A percentile compares a stretch with the other conserved stretches of the same genome.
These are phyloP conservation scores for Sphaerulina musiva DNA, from an alignment of 2,329 filamentous ascomycete genomes.

Conservation along the genomic window DNA sequence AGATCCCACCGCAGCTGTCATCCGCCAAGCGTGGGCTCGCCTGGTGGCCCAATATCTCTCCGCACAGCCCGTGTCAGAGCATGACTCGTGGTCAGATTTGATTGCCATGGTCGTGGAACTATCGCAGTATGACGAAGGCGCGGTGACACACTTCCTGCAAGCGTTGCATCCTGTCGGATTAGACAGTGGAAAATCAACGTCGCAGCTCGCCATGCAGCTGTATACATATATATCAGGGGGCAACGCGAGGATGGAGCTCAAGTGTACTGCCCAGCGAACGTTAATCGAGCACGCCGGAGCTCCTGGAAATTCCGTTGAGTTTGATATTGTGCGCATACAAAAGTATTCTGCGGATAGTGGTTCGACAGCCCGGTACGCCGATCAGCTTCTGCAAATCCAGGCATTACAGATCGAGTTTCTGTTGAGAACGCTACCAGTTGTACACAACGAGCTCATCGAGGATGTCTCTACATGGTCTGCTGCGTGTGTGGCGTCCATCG, in stretches of 20 bases:
- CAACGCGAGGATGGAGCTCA: constrained; percentile 8
- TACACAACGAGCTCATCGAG: not conserved
- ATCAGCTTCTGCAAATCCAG: constrained; percentile 19
- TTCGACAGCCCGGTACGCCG: constrained; percentile 18
- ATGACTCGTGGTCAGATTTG: constrained; percentile 1
- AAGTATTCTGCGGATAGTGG: not conserved
- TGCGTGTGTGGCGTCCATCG: constrained; percentile 17
- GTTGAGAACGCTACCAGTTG: not conserved
- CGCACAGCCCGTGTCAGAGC: not conserved
- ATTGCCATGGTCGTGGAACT: constrained; percentile 7
- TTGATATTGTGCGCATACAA: not conserved
- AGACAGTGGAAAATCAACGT: not conserved
- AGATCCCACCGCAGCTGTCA: constrained; percentile 7
- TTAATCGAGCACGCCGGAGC: not conserved
- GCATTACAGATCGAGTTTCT: constrained; percentile 10
- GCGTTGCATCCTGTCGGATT: constrained; percentile 2
- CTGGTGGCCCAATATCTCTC: constrained; percentile 14
- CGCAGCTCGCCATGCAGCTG: constrained; percentile 7
- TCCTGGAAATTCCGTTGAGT: not conserved
- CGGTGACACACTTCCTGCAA: constrained; percentile 14
- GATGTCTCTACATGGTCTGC: constrained; percentile 13
- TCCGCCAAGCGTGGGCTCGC: constrained; percentile 19
- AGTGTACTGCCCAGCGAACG: constrained; percentile 13
- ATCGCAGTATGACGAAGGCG: constrained; percentile 18
- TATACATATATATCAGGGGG: constrained; percentile 8